phyloP scores from a whole-genome alignment of 495 filamentous ascomycete species.

The Penicillium cosmopolitanum region DNA sequence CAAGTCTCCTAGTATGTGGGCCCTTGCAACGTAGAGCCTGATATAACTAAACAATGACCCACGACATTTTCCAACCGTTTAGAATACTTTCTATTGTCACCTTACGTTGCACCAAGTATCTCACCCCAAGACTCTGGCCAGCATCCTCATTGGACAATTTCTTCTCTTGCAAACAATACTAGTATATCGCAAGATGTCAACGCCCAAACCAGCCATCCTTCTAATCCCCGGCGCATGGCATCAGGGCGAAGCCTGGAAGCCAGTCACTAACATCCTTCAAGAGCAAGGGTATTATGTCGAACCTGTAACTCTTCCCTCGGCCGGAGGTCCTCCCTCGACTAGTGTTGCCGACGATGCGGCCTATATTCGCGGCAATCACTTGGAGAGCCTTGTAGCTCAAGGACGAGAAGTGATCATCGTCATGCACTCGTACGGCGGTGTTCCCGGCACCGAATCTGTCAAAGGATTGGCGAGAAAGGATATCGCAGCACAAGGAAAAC shows the following conservation, averaged over 20 bases:
- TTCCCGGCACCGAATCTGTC: constrained; percentile 33
- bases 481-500: constrained; percentile 16
- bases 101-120: neutral
- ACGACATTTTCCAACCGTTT: neutral
- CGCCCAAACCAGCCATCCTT: constrained; percentile 37
- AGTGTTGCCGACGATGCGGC: constrained; percentile 19
- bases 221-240: constrained; percentile 46
- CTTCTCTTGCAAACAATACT: neutral
- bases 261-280: constrained; percentile 26
- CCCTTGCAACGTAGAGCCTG: neutral
- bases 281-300: constrained; percentile 25
- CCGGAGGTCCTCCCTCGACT: constrained; percentile 13
- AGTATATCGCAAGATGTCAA: constrained; percentile 5
- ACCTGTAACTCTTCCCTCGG: constrained; percentile 16
- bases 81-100: neutral
- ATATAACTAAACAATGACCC: neutral
- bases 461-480: constrained; percentile 35
- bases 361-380: constrained; percentile 26
- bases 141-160: neutral
- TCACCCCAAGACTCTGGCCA: neutral
- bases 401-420: constrained; percentile 40
- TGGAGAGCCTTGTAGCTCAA: constrained; percentile 29
- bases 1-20: neutral
- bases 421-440: constrained; percentile 41
- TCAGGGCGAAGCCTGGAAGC: constrained; percentile 30